Base-by-base conservation (phyloP, 2,329 filamentous ascomycete species). In the Curvularia spicifera region DNA sequence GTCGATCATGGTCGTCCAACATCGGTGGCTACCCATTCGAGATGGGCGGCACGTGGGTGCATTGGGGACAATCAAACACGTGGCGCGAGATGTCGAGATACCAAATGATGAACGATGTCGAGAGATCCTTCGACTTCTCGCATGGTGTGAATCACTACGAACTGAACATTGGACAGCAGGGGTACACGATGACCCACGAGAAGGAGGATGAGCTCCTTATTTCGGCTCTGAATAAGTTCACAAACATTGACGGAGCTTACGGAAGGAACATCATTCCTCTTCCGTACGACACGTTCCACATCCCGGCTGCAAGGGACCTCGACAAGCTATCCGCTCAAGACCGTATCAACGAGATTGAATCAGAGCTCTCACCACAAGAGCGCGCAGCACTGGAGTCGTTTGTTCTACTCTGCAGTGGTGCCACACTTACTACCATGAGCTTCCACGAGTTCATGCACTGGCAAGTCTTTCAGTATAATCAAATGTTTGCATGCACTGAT, bases 371-470 rank as follows among this genome's bases (percentile, higher is more conserved):
- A 0, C 73, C 75, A 0, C 71, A 79, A n/a, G 81, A 83, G 58
- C 73, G 75, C 1, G 68, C 73, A 2, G 68, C 70, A 2, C 37
- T 82, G 2, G 79, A 82, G 60, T 69, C 73, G 0, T 81, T 80
- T 10, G 66, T 82, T 0, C 68, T 80, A 0, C 75, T 82, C 1
- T 78, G 76, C 58, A 80, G 79, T 49, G 79, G 80, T 5, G 78
- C 70, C 0, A 80, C 77, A 0, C 74, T 81, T 0, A 74, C 78
- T 9, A 80, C 78, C 0, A 79, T 76, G 0, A 79, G 77, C 22
- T 81, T 83, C 56, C 78, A 79, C 47, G 81, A 84, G 52, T 78
- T 83, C 31, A 66, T 84, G 18, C 80, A 81, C 56, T 82, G 80
- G 33, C 33, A 35, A 35, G 33, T 35, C 33, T 35, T 35, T 35